These are phyloP conservation scores for Sporothrix variecibatus DNA, from an alignment of 2,329 filamentous ascomycete species.

Conservation along the genomic window DNA sequence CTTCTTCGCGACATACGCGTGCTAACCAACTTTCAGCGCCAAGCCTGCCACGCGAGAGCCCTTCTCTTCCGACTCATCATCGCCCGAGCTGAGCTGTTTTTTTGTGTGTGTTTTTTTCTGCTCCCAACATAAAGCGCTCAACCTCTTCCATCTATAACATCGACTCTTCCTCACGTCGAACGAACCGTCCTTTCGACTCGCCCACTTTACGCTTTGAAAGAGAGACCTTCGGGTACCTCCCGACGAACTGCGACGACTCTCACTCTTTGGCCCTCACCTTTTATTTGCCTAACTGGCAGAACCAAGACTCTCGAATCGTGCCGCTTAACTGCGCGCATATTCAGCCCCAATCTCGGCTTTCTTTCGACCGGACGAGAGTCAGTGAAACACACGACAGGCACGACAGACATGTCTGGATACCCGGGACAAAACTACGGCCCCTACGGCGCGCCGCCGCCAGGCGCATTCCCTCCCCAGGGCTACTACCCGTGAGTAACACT, in stretches of 20 bases:
- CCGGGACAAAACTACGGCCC: slow-evolving; percentile 21
- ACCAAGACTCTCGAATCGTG: background rate
- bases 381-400: background rate
- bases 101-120: background rate
- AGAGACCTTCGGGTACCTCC: background rate
- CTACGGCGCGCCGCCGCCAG: slow-evolving; percentile 25
- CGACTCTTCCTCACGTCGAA: background rate
- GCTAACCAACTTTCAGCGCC: slow-evolving; percentile 17
- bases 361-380: background rate
- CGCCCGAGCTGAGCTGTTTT: background rate
- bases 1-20: background rate
- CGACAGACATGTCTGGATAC: slow-evolving; percentile 24
- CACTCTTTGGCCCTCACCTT: background rate
- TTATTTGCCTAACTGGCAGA: background rate
- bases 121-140: background rate
- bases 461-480: slow-evolving; percentile 26
- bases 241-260: background rate
- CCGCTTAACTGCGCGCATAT: slow-evolving; percentile 20
- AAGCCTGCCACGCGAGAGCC: slow-evolving; percentile 5
- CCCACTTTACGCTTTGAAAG: background rate
- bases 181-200: too few species aligned
- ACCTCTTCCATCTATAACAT: background rate
- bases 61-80: background rate
- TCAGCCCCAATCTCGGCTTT: background rate
- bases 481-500: slow-evolving; percentile 23